A percentile compares a stretch with the other conserved stretches of the same genome.
Conservation (phyloP, 2,329 filamentous ascomycete genomes). For the Chaetoscypha palmicola region DNA sequence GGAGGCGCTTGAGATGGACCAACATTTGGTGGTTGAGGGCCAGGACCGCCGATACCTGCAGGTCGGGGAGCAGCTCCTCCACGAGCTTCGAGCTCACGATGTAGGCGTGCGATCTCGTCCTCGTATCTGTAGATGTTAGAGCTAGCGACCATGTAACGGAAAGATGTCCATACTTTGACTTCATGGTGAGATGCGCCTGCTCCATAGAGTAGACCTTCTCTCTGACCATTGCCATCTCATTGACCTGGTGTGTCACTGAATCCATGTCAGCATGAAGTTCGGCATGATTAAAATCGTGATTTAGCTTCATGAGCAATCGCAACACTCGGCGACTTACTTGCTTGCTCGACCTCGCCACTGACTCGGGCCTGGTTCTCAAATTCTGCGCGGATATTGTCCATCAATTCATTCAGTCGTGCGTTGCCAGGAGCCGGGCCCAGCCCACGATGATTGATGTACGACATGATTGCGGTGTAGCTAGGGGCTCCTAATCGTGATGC, state of each 20-base stretch:
- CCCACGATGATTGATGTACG: constrained; percentile 81
- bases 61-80: constrained; percentile 57
- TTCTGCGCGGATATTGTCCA: constrained; percentile 85
- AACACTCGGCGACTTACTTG: constrained; percentile 60
- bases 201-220: constrained; percentile 93
- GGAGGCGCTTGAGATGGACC: constrained; percentile 78
- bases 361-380: constrained; percentile 80
- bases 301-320: too few relatives aligned
- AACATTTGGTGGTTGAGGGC: constrained; percentile 56
- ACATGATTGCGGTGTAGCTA: constrained; percentile 40
- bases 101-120: constrained; percentile 77
- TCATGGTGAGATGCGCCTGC: constrained; percentile 79
- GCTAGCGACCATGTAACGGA: not conserved
- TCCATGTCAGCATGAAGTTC: not conserved
- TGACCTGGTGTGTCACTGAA: constrained; percentile 78
- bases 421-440: constrained; percentile 64
- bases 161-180: constrained; percentile 67
- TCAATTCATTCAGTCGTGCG: constrained; percentile 75
- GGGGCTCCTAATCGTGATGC: too few relatives aligned
- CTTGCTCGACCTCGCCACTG: constrained; percentile 83
- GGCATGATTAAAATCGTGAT: too few relatives aligned
- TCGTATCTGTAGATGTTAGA: constrained; percentile 63
- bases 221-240: constrained; percentile 90
- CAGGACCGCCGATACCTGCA: constrained; percentile 62
- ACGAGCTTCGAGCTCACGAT: constrained; percentile 75